phyloP scores from a whole-genome alignment of 805 yeast species.

The Candida bentonensis region DNA sequence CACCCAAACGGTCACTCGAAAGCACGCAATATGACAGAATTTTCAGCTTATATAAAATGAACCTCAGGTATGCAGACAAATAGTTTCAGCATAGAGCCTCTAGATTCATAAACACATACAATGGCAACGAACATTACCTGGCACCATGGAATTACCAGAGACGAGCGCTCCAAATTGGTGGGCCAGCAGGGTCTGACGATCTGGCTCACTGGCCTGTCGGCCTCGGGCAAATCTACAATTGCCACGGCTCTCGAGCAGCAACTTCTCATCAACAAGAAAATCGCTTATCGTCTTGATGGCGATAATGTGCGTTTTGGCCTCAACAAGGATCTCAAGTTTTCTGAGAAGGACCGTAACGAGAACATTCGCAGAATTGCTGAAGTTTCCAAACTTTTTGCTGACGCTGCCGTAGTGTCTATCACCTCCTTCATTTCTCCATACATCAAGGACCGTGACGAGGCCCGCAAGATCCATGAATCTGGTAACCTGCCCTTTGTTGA shows the following conservation, averaged over 20 bases:
- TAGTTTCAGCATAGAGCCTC: neutral
- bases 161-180: conserved; percentile 57
- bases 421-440: conserved; percentile 93
- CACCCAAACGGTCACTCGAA: neutral
- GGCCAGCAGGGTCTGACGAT: conserved; percentile 80
- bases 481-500: conserved; percentile 74
- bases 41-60: neutral
- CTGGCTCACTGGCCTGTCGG: conserved; percentile 93
- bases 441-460: conserved; percentile 66
- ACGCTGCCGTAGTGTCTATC: conserved; percentile 73
- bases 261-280: conserved; percentile 51
- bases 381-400: conserved; percentile 88
- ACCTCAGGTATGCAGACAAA: too few relatives aligned
- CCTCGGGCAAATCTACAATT: conserved; percentile 88
- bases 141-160: conserved; percentile 81
- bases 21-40: neutral
- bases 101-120: conserved; percentile 7
- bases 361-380: conserved; percentile 91
- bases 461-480: conserved; percentile 70
- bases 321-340: conserved; percentile 88
- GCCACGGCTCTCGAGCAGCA: conserved; percentile 89
- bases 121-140: conserved; percentile 97
- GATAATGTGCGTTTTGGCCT: conserved; percentile 91
- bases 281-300: conserved; percentile 79
- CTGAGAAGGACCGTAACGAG: conserved; percentile 84